Conservation (phyloP, 129 eudicot genomes). For the Flaveria brownii region DNA sequence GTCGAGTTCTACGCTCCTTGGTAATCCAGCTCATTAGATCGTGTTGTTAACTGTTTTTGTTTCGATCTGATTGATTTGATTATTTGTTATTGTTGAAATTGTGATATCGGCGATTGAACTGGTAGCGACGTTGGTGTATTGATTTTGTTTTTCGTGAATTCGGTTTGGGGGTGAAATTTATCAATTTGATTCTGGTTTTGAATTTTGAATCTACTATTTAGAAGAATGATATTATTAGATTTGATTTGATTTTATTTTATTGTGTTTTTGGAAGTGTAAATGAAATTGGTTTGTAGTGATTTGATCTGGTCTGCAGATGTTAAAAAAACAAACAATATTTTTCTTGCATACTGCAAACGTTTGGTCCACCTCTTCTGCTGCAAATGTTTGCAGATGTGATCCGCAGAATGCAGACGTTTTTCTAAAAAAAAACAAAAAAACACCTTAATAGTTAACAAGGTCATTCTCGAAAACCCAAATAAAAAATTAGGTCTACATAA, state of each 20-base stretch:
- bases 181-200: slow-evolving; percentile 7
- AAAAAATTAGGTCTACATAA: background rate
- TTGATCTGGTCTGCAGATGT: too few relatives aligned
- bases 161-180: background rate
- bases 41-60: background rate
- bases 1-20: slow-evolving; percentile 99
- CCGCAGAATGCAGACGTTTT: too few relatives aligned
- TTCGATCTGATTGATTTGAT: slow-evolving; percentile 19
- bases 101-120: background rate
- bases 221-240: slow-evolving; percentile 1
- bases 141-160: too few relatives aligned
- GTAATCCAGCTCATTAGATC: slow-evolving; percentile 35
- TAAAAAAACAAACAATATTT: too few relatives aligned
- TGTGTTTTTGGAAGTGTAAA: background rate
- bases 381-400: too few relatives aligned
- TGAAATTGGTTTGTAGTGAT: slow-evolving; percentile 11
- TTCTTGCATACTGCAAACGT: too few relatives aligned
- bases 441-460: background rate
- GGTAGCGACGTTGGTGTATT: too few relatives aligned
- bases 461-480: background rate
- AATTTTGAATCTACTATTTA: slow-evolving; percentile 8
- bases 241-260: background rate
- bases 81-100: slow-evolving; percentile 1
- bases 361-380: too few relatives aligned
- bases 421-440: too few relatives aligned